A percentile compares a stretch with the other conserved stretches of the same genome.
phyloP scores from a whole-genome alignment of 169 alveolate species.

The Neospora caninum region DNA sequence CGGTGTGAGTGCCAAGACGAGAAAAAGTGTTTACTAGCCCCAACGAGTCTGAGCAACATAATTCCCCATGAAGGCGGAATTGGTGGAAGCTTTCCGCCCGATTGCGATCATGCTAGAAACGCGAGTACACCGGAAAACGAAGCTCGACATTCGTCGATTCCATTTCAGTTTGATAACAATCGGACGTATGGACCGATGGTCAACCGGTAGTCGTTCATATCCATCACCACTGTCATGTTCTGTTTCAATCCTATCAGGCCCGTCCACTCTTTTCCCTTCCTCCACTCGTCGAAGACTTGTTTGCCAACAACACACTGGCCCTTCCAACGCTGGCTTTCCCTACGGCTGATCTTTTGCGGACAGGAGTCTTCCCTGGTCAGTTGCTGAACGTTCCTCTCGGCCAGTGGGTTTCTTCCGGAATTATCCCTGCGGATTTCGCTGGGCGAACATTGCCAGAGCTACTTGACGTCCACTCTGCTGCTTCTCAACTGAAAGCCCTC shows the following conservation, averaged over 20 bases:
- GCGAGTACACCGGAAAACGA: too few relatives aligned
- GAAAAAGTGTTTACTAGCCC: too few relatives aligned
- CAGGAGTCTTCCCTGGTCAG: neutral
- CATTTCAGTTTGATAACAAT: too few relatives aligned
- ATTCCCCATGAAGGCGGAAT: too few relatives aligned
- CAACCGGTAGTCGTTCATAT: neutral
- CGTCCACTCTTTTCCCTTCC: neutral
- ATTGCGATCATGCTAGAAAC: too few relatives aligned
- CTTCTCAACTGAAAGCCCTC: neutral
- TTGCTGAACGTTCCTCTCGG: slow-evolving; percentile 11
- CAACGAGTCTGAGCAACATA: too few relatives aligned
- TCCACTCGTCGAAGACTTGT: slow-evolving; percentile 30
- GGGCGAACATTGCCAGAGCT: slow-evolving; percentile 25
- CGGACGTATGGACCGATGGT: too few relatives aligned
- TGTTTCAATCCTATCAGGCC: neutral
- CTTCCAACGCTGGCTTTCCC: neutral
- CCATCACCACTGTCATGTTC: neutral
- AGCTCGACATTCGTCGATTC: too few relatives aligned
- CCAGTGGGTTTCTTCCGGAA: slow-evolving; percentile 2
- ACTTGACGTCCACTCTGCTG: neutral
- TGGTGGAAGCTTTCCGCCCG: too few relatives aligned
- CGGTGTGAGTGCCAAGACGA: too few relatives aligned
- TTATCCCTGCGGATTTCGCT: neutral
- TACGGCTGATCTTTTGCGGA: slow-evolving; percentile 12
- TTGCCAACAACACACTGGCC: neutral